A percentile compares a stretch with the other conserved stretches of the same genome.
Evolutionary conservation across 2,329 filamentous ascomycete species (phyloP).

Genomic region (Alternaria dauci): DNA sequence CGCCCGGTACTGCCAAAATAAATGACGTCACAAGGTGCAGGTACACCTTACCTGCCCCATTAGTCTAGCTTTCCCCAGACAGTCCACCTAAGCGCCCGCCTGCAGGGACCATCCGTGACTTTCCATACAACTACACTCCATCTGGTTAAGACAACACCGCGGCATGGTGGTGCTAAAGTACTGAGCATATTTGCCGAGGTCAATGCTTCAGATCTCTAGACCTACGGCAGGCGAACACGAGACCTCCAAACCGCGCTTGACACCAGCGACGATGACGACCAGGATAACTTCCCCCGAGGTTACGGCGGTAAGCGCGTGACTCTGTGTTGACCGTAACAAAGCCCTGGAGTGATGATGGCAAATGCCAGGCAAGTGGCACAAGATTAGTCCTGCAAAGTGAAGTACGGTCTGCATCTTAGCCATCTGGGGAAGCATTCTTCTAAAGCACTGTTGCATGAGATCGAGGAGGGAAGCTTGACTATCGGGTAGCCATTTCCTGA

Average conservation of each 20-base stretch:
- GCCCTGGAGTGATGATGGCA: not conserved
- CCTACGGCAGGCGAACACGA: not conserved
- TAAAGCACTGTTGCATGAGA: not conserved
- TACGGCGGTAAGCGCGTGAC: not conserved
- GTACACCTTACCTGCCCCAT: not conserved
- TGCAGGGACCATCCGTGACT: not conserved
- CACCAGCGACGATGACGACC: not conserved
- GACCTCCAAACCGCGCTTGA: not conserved
- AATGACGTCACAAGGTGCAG: not conserved
- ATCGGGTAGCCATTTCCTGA: not conserved
- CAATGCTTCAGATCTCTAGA: not conserved
- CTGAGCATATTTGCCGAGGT: not conserved
- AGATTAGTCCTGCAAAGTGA: not conserved
- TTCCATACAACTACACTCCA: not conserved
- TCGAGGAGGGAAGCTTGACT: not conserved
- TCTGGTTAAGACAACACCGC: not conserved
- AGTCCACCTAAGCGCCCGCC: not conserved
- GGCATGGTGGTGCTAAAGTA: not conserved
- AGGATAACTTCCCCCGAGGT: not conserved
- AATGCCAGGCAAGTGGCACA: not conserved
- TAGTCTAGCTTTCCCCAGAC: not conserved
- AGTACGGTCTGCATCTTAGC: not conserved
- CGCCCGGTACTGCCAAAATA: not conserved
- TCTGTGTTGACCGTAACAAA: slow-evolving; percentile 1
- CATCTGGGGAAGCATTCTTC: not conserved